Base-by-base conservation (phyloP, 169 alveolate genomes). In the Blepharisma undulans region DNA sequence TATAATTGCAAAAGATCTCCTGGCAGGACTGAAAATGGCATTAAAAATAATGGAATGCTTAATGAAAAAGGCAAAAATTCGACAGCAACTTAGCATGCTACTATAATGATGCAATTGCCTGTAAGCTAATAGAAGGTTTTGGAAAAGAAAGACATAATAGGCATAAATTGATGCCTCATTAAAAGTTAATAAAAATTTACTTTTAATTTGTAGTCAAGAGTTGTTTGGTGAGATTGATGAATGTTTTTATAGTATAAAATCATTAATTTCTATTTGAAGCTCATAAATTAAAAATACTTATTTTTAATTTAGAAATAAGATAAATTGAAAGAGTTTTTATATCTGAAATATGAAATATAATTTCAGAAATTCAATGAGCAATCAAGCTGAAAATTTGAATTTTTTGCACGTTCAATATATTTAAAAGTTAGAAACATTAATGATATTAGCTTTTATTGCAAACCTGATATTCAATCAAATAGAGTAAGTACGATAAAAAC, bases 21-120 rank as follows among this genome's bases (percentile, higher is more conserved):
- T 12, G 97, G 97, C 21, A 91, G 98, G 84, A 94, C 96, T 60
- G 98, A 96, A 84, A 93, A 92, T 86, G 91, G 93, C 74, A 95
- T 96, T 30, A 96, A 96, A 89, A 96, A 96, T 84, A 89, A 77
- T 94, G 94, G 90, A 94, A 96, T 84, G 96, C 74, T 61, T 93
- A 33, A 90, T 93, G 89, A 94, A 94, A 87, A 95, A 95, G 66
- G 87, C 80, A 4, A 74, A 66, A 74, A 18, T 48, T 12, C 12
- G 66, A 48, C 66, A 48, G 66, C 66, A 48, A 48, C 66, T 48
- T 48, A 48, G 66, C 66, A 1, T 48, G 66, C 66, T 48, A 48
- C 66, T 48, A 12, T 48, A 48, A 48, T 48, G 66, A 48, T 18
- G 66, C 14, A 48, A 48, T 48, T 48, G 66, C 66, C 14, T 48